Conservation (phyloP, 116 monocot species). For the Cymodocea nodosa region DNA sequence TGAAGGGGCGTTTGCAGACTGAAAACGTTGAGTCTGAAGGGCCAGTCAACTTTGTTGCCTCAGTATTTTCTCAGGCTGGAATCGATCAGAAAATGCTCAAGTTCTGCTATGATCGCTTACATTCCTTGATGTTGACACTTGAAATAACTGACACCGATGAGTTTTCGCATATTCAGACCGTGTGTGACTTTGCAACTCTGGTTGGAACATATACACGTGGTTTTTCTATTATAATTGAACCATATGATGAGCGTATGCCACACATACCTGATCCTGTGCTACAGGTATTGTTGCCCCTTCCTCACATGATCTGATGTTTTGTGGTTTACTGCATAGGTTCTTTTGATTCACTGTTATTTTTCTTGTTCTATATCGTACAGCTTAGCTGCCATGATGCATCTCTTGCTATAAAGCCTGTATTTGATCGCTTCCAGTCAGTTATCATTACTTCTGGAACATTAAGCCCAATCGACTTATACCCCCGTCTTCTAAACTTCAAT, state of each 20-base stretch:
- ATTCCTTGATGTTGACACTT: conserved; percentile 86
- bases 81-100: conserved; percentile 98
- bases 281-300: conserved; percentile 40
- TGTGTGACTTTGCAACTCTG: conserved; percentile 96
- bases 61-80: conserved; percentile 69
- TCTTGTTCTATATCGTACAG: conserved; percentile 26
- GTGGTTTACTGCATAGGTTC: background rate
- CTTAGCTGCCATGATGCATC: conserved; percentile 97
- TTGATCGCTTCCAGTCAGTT: conserved; percentile 94
- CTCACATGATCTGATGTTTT: background rate
- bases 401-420: conserved; percentile 93
- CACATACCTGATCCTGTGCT: conserved; percentile 88
- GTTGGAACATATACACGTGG: conserved; percentile 85
- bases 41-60: conserved; percentile 73
- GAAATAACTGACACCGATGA: conserved; percentile 96
- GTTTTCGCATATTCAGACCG: conserved; percentile 83
- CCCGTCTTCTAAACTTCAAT: conserved; percentile 91
- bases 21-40: conserved; percentile 90
- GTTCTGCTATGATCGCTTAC: conserved; percentile 86
- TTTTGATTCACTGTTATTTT: background rate
- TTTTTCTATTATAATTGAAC: conserved; percentile 97
- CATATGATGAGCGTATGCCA: conserved; percentile 97
- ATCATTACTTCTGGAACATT: conserved; percentile 96
- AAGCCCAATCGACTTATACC: conserved; percentile 97
- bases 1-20: conserved; percentile 74